Evolutionary conservation across 108 stramenopile genomes (phyloP), one percentile per base, ranked within the genome.

Genomic region (Licmophora abbreviata): DNA sequence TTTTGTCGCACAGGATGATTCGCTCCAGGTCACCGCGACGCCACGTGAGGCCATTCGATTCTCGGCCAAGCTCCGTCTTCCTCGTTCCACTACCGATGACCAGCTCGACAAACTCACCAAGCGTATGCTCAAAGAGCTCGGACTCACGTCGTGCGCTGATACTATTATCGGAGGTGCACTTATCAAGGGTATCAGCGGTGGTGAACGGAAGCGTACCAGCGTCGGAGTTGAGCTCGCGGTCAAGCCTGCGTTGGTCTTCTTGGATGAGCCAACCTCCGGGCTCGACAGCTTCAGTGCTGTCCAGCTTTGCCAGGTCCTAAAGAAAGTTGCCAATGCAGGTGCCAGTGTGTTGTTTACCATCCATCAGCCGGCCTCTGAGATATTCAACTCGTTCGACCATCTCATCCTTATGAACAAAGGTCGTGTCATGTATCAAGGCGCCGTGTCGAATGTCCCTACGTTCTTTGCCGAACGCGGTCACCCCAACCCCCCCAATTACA

Each of bases 1-100:
- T 22, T 94, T 87, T 57, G 88, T 89, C 12, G 81, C 81, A 36
- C 93, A 94, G 49, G 87, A 92, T 36, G 93, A 92, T 57, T 75
- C 75, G 8, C 68, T 92, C 24, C 60, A 71, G 18, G 64, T 77
- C 27, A 83, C 83, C 3, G 56, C 78, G 5, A 95, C 93, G 18
- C 90, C 88, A 17, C 49, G 79, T 17, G 93, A 95, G 69, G 83
- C 86, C 22, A 83, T 95, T 54, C 58, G 68, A 18, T 92, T 95
- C 56, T 78, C 76, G 36, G 93, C 90, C 22, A 70, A 73, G 34
- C 58, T 95, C 53, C 72, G 93, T 29, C 45, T 90, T 14, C 78
- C 81, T 1, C 45, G 61, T 24, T 32, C 43, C 11, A 69, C 69
- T 9, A 58, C 83, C 8, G 74, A 80, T 33, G 50, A 65, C 3